A percentile compares a stretch with the other conserved stretches of the same genome.
Evolutionary conservation across 2,329 filamentous ascomycete species (phyloP).

Genomic region (Eurotiales sp.): DNA sequence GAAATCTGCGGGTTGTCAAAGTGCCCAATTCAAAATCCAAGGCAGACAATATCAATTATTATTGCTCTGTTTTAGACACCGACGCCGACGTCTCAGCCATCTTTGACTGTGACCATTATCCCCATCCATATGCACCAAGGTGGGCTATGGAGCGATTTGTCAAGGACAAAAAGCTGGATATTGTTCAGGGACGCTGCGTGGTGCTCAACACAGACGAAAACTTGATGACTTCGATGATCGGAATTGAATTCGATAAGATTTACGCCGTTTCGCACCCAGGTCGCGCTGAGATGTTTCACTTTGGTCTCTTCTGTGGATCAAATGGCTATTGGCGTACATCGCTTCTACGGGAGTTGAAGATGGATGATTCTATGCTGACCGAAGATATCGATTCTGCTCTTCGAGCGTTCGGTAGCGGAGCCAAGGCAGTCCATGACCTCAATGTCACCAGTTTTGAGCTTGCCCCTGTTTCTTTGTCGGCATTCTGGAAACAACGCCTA

Average conservation of each 20-base stretch:
- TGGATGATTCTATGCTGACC: slow-evolving; percentile 50
- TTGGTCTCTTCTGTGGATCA: slow-evolving; percentile 48
- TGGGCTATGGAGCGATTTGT: slow-evolving; percentile 49
- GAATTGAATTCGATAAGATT: slow-evolving; percentile 51
- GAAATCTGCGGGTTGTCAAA: slow-evolving; percentile 44
- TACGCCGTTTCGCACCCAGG: slow-evolving; percentile 51
- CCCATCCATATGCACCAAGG: slow-evolving; percentile 46
- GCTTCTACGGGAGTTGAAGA: slow-evolving; percentile 44
- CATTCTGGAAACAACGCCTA: slow-evolving; percentile 50
- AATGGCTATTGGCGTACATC: slow-evolving; percentile 49
- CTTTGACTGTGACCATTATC: slow-evolving; percentile 51
- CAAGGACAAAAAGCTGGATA: slow-evolving; percentile 40
- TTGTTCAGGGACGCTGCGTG: slow-evolving; percentile 49
- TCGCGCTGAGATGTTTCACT: slow-evolving; percentile 45
- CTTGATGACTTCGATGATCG: slow-evolving; percentile 46
- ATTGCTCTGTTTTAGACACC: slow-evolving; percentile 40
- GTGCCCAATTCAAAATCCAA: slow-evolving; percentile 49
- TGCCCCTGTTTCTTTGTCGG: slow-evolving; percentile 42
- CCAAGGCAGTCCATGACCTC: slow-evolving; percentile 46
- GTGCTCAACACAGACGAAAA: slow-evolving; percentile 46
- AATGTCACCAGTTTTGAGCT: slow-evolving; percentile 50
- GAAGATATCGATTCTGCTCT: slow-evolving; percentile 51
- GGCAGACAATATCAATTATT: slow-evolving; percentile 50
- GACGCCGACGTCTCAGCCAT: slow-evolving; percentile 47
- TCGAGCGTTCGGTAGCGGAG: slow-evolving; percentile 42